Percentiles rank a stretch among this genome's conserved stretches.
Conservation (phyloP, 2,329 filamentous ascomycete genomes). For the Colletotrichum scovillei region DNA sequence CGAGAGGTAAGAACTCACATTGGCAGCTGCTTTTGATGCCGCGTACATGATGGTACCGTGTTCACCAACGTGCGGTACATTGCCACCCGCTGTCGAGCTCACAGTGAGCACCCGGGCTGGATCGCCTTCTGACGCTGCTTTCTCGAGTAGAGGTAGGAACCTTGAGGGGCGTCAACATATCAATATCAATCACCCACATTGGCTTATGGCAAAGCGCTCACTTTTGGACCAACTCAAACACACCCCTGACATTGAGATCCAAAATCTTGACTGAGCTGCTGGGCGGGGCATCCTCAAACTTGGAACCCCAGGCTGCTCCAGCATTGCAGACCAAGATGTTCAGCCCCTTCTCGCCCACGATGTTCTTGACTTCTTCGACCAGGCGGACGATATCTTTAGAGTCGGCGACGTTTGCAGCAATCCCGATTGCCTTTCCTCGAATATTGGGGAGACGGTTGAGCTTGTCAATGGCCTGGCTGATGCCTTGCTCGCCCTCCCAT, state of each 20-base stretch:
- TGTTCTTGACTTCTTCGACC: constrained; percentile 62
- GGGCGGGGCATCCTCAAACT: constrained; percentile 72
- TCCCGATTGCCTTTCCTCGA: constrained; percentile 64
- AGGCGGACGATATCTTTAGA: constrained; percentile 66
- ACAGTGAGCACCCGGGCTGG: constrained; percentile 75
- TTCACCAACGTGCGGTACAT: constrained; percentile 67
- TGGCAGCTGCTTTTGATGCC: constrained; percentile 74
- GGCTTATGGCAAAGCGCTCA: constrained; percentile 39
- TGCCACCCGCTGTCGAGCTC: constrained; percentile 73
- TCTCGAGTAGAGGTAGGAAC: constrained; percentile 58
- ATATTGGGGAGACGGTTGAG: constrained; percentile 72
- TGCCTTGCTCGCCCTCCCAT: constrained; percentile 64
- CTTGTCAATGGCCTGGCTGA: constrained; percentile 71
- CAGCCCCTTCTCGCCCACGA: constrained; percentile 66
- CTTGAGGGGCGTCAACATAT: constrained; percentile 27
- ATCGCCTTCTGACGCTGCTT: constrained; percentile 45
- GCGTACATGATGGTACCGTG: constrained; percentile 75
- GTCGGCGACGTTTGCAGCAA: constrained; percentile 75
- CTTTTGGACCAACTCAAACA: constrained; percentile 76
- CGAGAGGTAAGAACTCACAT: constrained; percentile 40
- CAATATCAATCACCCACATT: accelerated
- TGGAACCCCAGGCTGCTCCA: constrained; percentile 76
- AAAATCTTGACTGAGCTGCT: constrained; percentile 73
- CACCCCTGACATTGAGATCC: constrained; percentile 77
- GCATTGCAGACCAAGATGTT: constrained; percentile 80